Conservation (phyloP, 2,329 filamentous ascomycete genomes). For the Chrysoporthe cubensis region DNA sequence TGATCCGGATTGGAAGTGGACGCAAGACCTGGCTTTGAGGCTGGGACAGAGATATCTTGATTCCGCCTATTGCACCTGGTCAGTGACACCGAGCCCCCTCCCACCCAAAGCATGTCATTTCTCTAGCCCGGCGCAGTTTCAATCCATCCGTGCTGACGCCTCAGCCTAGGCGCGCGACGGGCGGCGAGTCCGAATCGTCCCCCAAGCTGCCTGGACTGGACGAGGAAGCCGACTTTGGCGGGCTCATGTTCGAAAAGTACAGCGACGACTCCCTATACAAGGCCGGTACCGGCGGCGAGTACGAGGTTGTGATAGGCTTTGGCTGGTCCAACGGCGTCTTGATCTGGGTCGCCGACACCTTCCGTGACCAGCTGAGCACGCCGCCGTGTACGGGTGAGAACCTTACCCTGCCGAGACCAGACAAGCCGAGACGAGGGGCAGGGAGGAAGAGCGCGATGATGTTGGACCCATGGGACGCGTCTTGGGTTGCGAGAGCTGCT, state of each 20-base stretch:
- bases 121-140: background rate
- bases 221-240: constrained; percentile 46
- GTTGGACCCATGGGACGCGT: constrained; percentile 49
- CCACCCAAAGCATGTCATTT: background rate
- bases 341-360: constrained; percentile 67
- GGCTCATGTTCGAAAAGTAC: constrained; percentile 75
- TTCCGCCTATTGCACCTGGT: constrained; percentile 72
- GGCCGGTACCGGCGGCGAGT: constrained; percentile 68
- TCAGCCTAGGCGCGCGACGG: constrained; percentile 51
- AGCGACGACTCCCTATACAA: constrained; percentile 62
- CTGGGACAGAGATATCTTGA: constrained; percentile 70
- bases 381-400: constrained; percentile 59
- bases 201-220: constrained; percentile 51
- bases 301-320: constrained; percentile 71
- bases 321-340: constrained; percentile 73
- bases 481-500: constrained; percentile 41
- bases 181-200: constrained; percentile 59
- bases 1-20: constrained; percentile 57
- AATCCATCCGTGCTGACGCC: background rate
- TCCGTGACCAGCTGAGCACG: constrained; percentile 56
- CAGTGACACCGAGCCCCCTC: constrained; percentile 30
- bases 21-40: constrained; percentile 59
- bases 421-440: constrained; percentile 32
- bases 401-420: constrained; percentile 42
- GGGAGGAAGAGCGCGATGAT: constrained; percentile 47